Conservation (phyloP, 2,329 filamentous ascomycete genomes). For the Colletotrichum phormii region DNA sequence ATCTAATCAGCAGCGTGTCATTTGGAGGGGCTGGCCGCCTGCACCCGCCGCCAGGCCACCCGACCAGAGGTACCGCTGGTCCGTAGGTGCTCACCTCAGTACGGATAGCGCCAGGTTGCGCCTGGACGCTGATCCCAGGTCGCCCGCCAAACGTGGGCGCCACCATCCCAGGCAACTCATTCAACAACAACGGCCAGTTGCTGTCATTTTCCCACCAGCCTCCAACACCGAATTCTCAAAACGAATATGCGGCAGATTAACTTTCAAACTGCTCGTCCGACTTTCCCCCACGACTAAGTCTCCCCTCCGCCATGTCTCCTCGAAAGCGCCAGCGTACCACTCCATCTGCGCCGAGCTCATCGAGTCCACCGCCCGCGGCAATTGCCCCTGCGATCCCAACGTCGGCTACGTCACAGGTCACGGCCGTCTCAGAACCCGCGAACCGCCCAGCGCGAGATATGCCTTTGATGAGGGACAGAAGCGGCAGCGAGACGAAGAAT, state of each 20-base stretch:
- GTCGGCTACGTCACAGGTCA: slow-evolving; percentile 38
- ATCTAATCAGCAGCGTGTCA: slow-evolving; percentile 21
- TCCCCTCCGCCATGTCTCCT: slow-evolving; percentile 49
- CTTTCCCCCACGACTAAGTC: slow-evolving; percentile 11
- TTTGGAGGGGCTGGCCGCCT: neutral
- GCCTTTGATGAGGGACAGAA: slow-evolving; percentile 33
- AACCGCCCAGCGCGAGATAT: slow-evolving; percentile 20
- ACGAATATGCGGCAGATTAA: slow-evolving; percentile 34
- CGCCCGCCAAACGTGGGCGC: slow-evolving; percentile 5
- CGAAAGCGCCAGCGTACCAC: slow-evolving; percentile 55
- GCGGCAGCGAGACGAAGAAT: slow-evolving; percentile 33
- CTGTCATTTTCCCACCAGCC: slow-evolving; percentile 7
- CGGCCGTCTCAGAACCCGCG: slow-evolving; percentile 35
- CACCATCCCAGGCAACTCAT: slow-evolving; percentile 21
- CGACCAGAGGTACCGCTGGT: no score
- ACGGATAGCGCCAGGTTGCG: neutral
- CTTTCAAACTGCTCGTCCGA: slow-evolving; percentile 21
- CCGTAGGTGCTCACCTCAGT: no score
- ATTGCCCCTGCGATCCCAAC: slow-evolving; percentile 35
- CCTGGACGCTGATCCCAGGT: slow-evolving; percentile 16
- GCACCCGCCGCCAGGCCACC: neutral
- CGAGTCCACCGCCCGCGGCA: slow-evolving; percentile 33
- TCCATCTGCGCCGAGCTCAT: slow-evolving; percentile 41
- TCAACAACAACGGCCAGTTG: slow-evolving; percentile 23
- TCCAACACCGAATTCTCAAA: slow-evolving; percentile 19